Base-by-base conservation (phyloP, 2,329 filamentous ascomycete genomes). In the Aspergillus melleus region DNA sequence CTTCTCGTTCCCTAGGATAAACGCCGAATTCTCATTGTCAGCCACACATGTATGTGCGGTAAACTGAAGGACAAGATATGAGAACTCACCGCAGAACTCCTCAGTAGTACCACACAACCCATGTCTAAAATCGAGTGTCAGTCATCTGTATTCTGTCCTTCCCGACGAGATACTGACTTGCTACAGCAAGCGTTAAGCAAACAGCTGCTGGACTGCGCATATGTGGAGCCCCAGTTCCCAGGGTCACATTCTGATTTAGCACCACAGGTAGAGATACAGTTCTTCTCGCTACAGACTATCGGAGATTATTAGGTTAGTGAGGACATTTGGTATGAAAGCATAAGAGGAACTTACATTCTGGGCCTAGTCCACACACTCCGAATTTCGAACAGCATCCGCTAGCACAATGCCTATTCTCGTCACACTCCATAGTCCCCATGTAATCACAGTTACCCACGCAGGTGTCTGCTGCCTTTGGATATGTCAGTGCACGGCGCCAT, bases 21-120 rank as follows among this genome's bases (percentile, higher is more conserved):
- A 32, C 12, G 12, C 12, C 30, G 12, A 32, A 22, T 36, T 47
- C 44, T 2, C n/a, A 19, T 20, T 47, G n/a, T 47, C 5, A 47
- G 44, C 30, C 30, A 32, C 30, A 2, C 30, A 32, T 32, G 2
- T 32, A 22, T 3, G 3, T 2, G 22, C 3, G 22, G 3, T 22
- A 10, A 11, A 11, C 8, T 32, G 12, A 10, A 11, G 2, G 12
- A 4, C 30, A 12, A 32, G 12, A 14, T 29, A 5, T 6, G 49
- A n/a, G n/a, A 32, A 22, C 12, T 30, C 24, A n/a, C 60, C 60
- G 30, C 60, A 62, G n/a, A 55, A 61, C 20, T 61, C 55, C n/a
- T 55, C 20, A 14, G 54, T 57, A 19, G 57, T 58, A 14, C 57
- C 57, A 12, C 57, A 59, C 39, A 59, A 59, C 20, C 53, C 57